These are phyloP conservation scores for thale cress (Arabidopsis thaliana) DNA, from an alignment of 345 rosid genomes.

Conservation along the genomic window DNA sequence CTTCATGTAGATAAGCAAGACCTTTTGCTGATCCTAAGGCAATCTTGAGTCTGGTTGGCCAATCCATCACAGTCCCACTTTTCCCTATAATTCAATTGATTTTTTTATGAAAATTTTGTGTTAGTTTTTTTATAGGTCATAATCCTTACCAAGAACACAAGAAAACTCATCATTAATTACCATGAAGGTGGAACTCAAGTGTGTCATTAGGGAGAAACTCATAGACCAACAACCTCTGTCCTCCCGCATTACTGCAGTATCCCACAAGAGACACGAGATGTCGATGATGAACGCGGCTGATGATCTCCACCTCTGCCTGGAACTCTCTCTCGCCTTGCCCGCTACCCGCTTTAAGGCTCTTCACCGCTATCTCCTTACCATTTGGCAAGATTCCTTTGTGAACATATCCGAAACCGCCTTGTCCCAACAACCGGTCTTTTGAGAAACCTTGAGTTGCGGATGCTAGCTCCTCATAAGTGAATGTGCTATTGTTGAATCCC, in stretches of 20 bases:
- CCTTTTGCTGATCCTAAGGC: conserved; percentile 95
- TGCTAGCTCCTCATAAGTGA: conserved; percentile 72
- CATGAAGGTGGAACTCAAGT: conserved; percentile 79
- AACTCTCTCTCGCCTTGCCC: conserved; percentile 85
- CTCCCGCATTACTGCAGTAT: conserved; percentile 59
- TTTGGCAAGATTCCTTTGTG: conserved; percentile 73
- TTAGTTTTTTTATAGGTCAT: background rate
- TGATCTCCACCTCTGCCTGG: conserved; percentile 88
- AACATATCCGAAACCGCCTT: conserved; percentile 93
- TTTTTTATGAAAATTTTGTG: conserved; percentile 2
- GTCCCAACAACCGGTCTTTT: conserved; percentile 63
- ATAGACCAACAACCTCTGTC: conserved; percentile 64
- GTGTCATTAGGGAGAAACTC: conserved; percentile 77
- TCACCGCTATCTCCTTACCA: conserved; percentile 85
- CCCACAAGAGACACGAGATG: conserved; percentile 91
- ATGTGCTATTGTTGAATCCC: conserved; percentile 64
- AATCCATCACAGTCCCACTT: conserved; percentile 66
- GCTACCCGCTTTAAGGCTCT: conserved; percentile 73
- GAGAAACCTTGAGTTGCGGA: conserved; percentile 73
- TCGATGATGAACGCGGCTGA: conserved; percentile 89
- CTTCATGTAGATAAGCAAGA: conserved; percentile 94
- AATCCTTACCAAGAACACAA: background rate
- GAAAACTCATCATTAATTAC: conserved; percentile 40
- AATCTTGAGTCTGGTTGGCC: conserved; percentile 77
- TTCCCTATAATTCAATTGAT: conserved; percentile 28